Evolutionary conservation across 2,329 filamentous ascomycete species (phyloP).

Genomic region (Albifimbria verrucaria): DNA sequence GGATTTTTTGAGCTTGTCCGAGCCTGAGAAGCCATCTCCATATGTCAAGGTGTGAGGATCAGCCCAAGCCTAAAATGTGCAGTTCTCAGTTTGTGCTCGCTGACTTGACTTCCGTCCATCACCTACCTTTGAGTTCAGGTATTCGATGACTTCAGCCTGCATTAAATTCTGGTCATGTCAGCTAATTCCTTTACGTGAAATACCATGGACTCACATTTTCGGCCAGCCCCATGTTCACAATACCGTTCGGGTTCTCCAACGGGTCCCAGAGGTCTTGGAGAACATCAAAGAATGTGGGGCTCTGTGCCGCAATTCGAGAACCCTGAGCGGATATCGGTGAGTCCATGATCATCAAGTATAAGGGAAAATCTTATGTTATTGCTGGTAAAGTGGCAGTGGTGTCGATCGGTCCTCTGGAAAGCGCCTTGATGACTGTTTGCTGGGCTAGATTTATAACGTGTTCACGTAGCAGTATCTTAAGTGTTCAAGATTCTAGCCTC

Average conservation of each 20-base stretch:
- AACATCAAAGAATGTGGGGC: not conserved
- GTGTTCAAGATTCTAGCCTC: not conserved
- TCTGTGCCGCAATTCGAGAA: not conserved
- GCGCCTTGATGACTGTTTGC: not conserved
- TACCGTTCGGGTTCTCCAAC: not conserved
- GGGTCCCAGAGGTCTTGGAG: not conserved
- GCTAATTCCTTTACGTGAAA: not conserved
- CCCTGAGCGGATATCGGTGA: not conserved
- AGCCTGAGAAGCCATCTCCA: not conserved
- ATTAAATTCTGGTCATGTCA: not conserved
- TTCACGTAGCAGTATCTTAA: not conserved
- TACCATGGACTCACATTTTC: not conserved
- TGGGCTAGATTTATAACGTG: not conserved
- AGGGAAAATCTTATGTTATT: not conserved
- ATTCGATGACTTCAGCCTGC: not conserved
- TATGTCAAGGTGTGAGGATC: not conserved
- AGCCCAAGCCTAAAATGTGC: not conserved
- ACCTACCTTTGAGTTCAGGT: not conserved
- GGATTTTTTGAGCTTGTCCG: not conserved
- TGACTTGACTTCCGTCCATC: not conserved
- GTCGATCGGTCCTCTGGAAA: not conserved
- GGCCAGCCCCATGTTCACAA: not conserved
- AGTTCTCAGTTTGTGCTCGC: not conserved
- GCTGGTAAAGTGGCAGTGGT: not conserved
- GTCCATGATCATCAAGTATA: not conserved